Evolutionary conservation across 2,329 filamentous ascomycete genomes (phyloP), one percentile per base, ranked within the genome.

Genomic region (Scorias spongiosa): DNA sequence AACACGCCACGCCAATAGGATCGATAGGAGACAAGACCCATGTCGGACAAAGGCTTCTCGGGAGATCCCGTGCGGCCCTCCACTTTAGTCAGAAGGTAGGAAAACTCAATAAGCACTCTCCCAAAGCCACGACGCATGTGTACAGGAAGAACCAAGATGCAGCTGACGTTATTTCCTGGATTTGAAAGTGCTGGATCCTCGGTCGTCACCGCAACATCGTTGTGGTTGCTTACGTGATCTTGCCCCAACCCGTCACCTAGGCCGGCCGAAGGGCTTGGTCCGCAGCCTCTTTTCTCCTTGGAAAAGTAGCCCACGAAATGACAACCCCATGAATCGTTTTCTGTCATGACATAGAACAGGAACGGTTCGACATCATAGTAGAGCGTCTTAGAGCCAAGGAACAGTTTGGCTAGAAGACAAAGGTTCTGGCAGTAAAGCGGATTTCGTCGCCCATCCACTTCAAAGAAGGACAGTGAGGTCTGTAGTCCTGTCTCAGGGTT

Each of bases 231-330:
- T 36, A 12, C 9, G 32, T 36, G 15, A 12, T 12, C 15, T 15
- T 36, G 12, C 20, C 20, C 20, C 15, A 12, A 5, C 11, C 32
- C 32, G 32, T 36, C 12, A 15, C 32, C 15, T 5, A 36, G 32
- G 32, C 32, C n/a, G 39, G 55, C 54, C 48, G 87, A 93, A 62
- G 85, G 89, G 2, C 86, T 82, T 43, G 56, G 53, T 2, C 54
- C 54, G 38, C 54, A 56, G 10, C 58, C 58, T 38, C 93, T 75
- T 66, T 98, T 98, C 66, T 98, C 91, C 62, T 98, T 98, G 42
- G 91, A 96, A 57, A 98, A 98, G 60, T 98, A 98, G n/a, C 91
- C 91, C 20, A 96, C 89, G 53, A 98, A 91, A 60, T 95, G 91
- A 58, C 91, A 95, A 14, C 89, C 89, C 14, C 81, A 76, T 44